Conservation (phyloP, 208 protist genomes). For the Trypanosoma vivax region DNA sequence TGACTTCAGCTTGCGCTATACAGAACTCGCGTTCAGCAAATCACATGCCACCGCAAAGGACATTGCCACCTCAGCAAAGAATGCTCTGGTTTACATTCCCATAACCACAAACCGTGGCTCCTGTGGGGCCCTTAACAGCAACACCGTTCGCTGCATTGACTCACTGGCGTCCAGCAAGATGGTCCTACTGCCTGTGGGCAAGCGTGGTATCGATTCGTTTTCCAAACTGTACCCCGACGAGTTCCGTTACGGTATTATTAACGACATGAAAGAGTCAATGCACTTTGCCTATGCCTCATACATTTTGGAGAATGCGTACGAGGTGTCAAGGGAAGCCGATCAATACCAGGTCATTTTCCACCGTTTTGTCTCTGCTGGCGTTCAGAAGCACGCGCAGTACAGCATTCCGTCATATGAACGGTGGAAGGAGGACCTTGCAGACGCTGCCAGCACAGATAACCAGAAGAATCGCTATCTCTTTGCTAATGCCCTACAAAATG, state of each 20-base stretch:
- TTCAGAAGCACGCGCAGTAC: constrained; percentile 75
- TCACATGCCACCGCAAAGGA: constrained; percentile 27
- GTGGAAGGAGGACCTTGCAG: constrained; percentile 69
- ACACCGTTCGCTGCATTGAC: constrained; percentile 62
- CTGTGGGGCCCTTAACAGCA: constrained; percentile 87
- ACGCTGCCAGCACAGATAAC: constrained; percentile 78
- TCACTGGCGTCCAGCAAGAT: constrained; percentile 42
- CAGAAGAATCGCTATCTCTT: constrained; percentile 84
- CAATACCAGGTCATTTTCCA: constrained; percentile 78
- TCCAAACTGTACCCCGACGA: constrained; percentile 76
- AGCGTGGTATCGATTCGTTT: constrained; percentile 78
- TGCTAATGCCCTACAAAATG: constrained; percentile 77
- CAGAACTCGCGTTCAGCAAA: constrained; percentile 84
- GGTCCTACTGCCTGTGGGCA: constrained; percentile 73
- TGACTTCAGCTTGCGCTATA: constrained; percentile 86
- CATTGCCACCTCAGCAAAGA: constrained; percentile 21
- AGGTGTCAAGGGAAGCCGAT: constrained; percentile 48
- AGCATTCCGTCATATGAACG: constrained; percentile 77
- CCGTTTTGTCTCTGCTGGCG: constrained; percentile 74
- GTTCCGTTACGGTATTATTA: constrained; percentile 76
- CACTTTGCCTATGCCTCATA: constrained; percentile 83
- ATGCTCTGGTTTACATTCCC: constrained; percentile 69
- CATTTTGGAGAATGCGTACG: constrained; percentile 69
- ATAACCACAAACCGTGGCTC: constrained; percentile 87
- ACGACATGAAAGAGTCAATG: constrained; percentile 88